These are phyloP conservation scores for Scenedesmus sp. DNA, from an alignment of 163 green algal species.

Conservation along the genomic window DNA sequence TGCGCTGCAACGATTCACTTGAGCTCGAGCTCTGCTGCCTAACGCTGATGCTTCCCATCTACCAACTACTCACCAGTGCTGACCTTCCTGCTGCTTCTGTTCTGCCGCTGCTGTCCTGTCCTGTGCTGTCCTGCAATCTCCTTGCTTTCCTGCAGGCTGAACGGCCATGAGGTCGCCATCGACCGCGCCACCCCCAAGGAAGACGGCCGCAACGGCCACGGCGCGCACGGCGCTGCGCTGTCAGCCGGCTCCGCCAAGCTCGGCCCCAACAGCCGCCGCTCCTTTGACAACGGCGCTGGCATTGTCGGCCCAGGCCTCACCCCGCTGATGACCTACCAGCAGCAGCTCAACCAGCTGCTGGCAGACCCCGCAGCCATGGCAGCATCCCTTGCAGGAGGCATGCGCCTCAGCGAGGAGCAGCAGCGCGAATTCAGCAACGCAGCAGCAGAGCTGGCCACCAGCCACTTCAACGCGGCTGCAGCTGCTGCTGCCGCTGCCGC, in stretches of 20 bases:
- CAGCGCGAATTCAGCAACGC: conserved; percentile 43
- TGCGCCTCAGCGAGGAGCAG: conserved; percentile 44
- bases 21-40: background rate
- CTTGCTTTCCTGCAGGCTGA: conserved; percentile 59
- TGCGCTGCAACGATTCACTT: background rate
- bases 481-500: conserved; percentile 34
- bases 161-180: conserved; percentile 91
- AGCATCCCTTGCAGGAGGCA: conserved; percentile 26
- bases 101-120: background rate
- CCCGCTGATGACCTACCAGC: conserved; percentile 48
- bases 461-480: conserved; percentile 45
- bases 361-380: conserved; percentile 45
- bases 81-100: background rate
- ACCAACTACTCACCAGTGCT: background rate
- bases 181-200: conserved; percentile 92
- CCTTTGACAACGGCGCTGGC: conserved; percentile 73
- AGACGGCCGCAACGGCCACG: conserved; percentile 48
- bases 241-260: background rate
- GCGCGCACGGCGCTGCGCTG: background rate
- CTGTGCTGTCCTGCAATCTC: background rate
- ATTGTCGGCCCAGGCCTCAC: conserved; percentile 69
- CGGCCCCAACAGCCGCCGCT: conserved; percentile 51
- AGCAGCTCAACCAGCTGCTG: conserved; percentile 46
- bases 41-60: background rate
- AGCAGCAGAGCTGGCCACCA: conserved; percentile 46